A percentile compares a stretch with the other conserved stretches of the same genome.
phyloP scores from a whole-genome alignment of 208 protist species.

The Leishmania braziliensis region DNA sequence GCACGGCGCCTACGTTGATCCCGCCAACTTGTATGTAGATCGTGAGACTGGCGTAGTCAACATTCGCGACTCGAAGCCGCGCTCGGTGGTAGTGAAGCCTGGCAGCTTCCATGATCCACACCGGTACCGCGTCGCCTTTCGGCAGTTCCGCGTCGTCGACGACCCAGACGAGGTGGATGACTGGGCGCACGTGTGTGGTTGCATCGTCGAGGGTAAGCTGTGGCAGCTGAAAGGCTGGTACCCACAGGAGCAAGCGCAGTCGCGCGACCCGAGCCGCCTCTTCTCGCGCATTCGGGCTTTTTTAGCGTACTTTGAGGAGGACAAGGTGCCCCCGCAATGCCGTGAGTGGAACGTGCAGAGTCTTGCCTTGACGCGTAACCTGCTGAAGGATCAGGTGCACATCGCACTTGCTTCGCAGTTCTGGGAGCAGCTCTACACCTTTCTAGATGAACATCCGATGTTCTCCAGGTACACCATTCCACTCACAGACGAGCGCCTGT shows the following conservation, averaged over 20 bases:
- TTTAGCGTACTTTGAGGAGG: constrained; percentile 89
- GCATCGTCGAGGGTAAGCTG: constrained; percentile 73
- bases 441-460: constrained; percentile 77
- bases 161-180: constrained; percentile 69
- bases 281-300: constrained; percentile 80
- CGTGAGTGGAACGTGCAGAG: constrained; percentile 83
- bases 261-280: constrained; percentile 58
- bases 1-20: constrained; percentile 77
- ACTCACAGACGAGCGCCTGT: constrained; percentile 39
- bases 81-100: constrained; percentile 67
- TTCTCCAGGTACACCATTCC: constrained; percentile 78
- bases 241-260: constrained; percentile 32
- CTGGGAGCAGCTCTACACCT: constrained; percentile 85
- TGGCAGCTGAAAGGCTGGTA: constrained; percentile 86
- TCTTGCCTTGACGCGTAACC: constrained; percentile 69
- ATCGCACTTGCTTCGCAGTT: constrained; percentile 74
- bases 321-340: constrained; percentile 71
- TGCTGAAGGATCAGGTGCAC: constrained; percentile 79
- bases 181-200: constrained; percentile 88
- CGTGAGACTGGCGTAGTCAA: constrained; percentile 65
- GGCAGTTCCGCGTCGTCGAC: constrained; percentile 80
- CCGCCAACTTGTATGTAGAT: constrained; percentile 73
- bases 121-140: constrained; percentile 70
- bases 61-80: constrained; percentile 73
- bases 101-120: constrained; percentile 73